phyloP scores from a whole-genome alignment of 257 asterid genomes.

The Prunella vulgaris region DNA sequence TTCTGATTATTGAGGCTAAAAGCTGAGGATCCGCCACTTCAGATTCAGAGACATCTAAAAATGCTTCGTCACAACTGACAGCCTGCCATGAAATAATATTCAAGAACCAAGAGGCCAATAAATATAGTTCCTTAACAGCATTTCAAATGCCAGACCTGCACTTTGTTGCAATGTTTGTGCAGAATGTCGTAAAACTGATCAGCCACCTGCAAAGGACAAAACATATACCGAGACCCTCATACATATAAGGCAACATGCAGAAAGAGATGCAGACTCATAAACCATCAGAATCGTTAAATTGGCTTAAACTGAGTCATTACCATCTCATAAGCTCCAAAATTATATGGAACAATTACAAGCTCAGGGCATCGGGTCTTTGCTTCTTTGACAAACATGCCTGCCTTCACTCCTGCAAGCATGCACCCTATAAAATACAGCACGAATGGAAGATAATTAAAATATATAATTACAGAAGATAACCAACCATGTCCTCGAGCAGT shows the following conservation, averaged over 20 bases:
- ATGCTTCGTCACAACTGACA: conserved; percentile 98
- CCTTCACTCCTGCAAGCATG: conserved; percentile 64
- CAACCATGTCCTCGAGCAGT: conserved; percentile 89
- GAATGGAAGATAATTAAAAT: background rate
- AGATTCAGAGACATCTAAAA: conserved; percentile 71
- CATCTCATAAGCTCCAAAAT: conserved; percentile 96
- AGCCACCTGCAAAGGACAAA: conserved; percentile 64
- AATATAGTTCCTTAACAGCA: conserved; percentile 11
- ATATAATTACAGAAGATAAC: conserved; percentile 13
- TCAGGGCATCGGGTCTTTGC: conserved; percentile 90
- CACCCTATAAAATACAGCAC: conserved; percentile 22
- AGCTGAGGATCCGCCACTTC: conserved; percentile 61
- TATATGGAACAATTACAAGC: conserved; percentile 79
- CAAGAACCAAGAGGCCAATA: conserved; percentile 16
- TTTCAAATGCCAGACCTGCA: conserved; percentile 56
- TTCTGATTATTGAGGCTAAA: conserved; percentile 69
- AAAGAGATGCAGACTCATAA: background rate
- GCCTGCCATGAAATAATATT: conserved; percentile 52
- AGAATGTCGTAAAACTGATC: conserved; percentile 85
- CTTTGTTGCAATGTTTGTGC: conserved; percentile 85
- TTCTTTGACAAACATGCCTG: conserved; percentile 95
- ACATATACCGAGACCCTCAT: conserved; percentile 1
- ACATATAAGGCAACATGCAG: background rate
- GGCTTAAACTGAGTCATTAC: conserved; percentile 32
- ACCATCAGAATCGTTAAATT: conserved; percentile 2